phyloP scores from a whole-genome alignment of 164 flowering plant species.

The Annona squamosa region DNA sequence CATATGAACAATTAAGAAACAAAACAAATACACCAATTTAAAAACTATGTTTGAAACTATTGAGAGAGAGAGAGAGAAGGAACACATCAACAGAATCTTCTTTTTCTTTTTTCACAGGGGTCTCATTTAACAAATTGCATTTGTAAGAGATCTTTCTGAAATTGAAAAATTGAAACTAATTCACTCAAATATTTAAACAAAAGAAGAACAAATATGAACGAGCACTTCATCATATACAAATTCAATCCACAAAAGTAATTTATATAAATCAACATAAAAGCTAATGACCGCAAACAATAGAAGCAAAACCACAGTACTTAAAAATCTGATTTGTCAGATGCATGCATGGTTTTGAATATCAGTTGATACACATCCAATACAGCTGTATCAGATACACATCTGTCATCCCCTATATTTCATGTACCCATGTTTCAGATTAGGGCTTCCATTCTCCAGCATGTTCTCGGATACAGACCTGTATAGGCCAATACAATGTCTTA shows the following conservation, averaged over 20 bases:
- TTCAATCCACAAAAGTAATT: not conserved
- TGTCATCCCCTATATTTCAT: no score
- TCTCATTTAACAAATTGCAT: not conserved
- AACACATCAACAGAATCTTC: not conserved
- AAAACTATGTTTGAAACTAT: no score
- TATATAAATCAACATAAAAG: not conserved
- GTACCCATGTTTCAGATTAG: no score
- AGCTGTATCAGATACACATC: no score
- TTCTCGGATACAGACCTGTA: no score
- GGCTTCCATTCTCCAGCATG: no score
- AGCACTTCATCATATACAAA: not conserved
- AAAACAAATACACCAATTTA: not conserved
- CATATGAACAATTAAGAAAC: not conserved
- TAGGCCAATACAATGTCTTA: no score
- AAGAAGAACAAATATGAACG: not conserved
- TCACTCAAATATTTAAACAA: not conserved
- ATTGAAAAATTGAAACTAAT: not conserved
- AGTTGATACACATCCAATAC: no score
- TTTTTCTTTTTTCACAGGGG: not conserved
- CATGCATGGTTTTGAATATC: not conserved
- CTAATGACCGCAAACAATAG: not conserved
- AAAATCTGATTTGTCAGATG: not conserved
- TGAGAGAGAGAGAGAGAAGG: no score
- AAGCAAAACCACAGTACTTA: not conserved
- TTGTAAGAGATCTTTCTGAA: not conserved